A percentile compares a stretch with the other conserved stretches of the same genome.
phyloP scores from a whole-genome alignment of 257 asterid genomes.

The Handroanthus guayacan region DNA sequence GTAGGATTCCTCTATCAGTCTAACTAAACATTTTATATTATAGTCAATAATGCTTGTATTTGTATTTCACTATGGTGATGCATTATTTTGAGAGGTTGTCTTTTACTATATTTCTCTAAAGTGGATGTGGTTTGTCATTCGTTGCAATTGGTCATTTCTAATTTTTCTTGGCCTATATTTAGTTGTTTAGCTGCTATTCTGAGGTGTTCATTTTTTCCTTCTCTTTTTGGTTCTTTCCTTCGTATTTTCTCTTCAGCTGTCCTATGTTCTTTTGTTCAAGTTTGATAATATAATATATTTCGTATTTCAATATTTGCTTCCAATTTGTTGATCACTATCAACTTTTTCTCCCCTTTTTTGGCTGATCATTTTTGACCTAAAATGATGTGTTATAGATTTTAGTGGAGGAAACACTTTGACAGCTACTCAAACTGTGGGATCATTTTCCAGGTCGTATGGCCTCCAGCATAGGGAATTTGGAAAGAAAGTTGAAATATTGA shows the following conservation, averaged over 20 bases:
- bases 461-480: conserved; percentile 39
- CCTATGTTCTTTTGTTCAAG: background rate
- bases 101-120: background rate
- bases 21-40: background rate
- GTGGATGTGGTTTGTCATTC: background rate
- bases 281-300: too few species aligned
- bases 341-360: too few species aligned
- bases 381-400: background rate
- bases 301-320: too few species aligned
- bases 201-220: background rate
- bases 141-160: background rate
- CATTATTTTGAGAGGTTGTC: background rate
- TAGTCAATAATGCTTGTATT: too few species aligned
- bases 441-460: conserved; percentile 58
- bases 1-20: background rate
- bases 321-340: too few species aligned
- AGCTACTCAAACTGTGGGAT: background rate
- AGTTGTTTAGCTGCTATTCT: background rate
- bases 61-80: background rate
- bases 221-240: background rate
- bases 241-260: background rate
- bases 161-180: background rate
- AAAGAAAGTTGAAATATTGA: conserved; percentile 30
- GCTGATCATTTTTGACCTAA: background rate
- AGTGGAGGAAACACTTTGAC: background rate